Evolutionary conservation across 805 yeast species (phyloP).

Genomic region (Candida yuanshanica): DNA sequence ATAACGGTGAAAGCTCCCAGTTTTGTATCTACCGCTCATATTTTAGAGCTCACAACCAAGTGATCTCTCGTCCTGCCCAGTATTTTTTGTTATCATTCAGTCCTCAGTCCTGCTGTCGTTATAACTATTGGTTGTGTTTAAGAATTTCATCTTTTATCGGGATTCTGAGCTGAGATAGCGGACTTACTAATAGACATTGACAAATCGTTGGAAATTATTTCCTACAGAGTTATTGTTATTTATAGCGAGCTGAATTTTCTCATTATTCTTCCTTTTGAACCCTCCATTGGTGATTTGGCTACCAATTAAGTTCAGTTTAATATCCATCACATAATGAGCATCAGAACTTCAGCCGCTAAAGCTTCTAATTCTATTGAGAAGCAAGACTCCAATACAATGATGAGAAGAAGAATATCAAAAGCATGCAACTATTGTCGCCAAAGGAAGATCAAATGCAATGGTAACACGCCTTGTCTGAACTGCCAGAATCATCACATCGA

Average conservation of each 20-base stretch:
- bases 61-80: no score
- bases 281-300: background rate
- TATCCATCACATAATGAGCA: background rate
- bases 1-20: background rate
- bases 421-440: conserved; percentile 39
- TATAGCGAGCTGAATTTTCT: no score
- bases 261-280: background rate
- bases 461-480: conserved; percentile 54
- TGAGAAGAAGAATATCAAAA: conserved; percentile 30
- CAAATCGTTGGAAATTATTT: no score
- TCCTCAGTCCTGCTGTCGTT: no score
- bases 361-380: conserved; percentile 1
- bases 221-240: no score
- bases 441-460: conserved; percentile 36
- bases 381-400: background rate
- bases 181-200: no score
- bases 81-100: no score
- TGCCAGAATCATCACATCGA: conserved; percentile 81
- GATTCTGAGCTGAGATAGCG: no score
- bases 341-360: background rate
- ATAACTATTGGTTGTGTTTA: no score
- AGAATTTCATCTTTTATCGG: no score
- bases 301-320: background rate
- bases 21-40: background rate
- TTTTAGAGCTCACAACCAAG: background rate